These are phyloP conservation scores for Candida bentonensis DNA, from an alignment of 805 yeast genomes.

Conservation along the genomic window DNA sequence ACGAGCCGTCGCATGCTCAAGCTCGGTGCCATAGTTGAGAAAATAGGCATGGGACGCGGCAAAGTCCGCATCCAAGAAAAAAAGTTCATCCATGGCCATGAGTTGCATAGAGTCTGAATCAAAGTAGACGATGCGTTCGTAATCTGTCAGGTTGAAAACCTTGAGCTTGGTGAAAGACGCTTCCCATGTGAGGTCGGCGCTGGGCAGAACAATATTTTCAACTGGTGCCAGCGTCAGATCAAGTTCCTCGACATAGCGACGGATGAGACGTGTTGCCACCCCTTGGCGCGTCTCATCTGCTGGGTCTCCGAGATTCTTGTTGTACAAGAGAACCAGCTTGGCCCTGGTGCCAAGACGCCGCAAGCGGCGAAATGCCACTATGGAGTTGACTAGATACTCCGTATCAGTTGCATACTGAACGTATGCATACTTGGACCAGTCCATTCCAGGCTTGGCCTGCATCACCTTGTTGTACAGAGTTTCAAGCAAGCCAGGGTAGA, in stretches of 20 bases:
- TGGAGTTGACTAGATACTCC: background rate
- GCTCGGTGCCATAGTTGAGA: background rate
- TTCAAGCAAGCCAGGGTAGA: slow-evolving; percentile 5
- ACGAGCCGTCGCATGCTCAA: background rate
- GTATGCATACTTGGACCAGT: background rate
- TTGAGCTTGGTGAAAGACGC: slow-evolving; percentile 35
- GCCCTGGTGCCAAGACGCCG: background rate
- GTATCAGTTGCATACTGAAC: slow-evolving; percentile 1
- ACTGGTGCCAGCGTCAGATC: background rate
- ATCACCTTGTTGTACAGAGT: background rate
- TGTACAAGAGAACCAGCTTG: background rate
- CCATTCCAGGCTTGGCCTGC: background rate
- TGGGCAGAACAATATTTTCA: background rate
- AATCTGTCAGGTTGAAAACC: slow-evolving; percentile 35
- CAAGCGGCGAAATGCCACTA: background rate
- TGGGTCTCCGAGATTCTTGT: background rate
- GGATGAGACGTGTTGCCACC: background rate
- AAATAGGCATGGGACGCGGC: background rate
- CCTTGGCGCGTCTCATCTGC: too few relatives aligned
- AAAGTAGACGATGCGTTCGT: slow-evolving; percentile 30
- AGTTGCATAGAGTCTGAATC: slow-evolving; percentile 43
- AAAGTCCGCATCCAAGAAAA: slow-evolving; percentile 5
- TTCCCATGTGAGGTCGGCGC: background rate
- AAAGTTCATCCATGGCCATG: slow-evolving; percentile 19
- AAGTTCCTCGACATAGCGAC: background rate